phyloP scores from a whole-genome alignment of 1,139 yeast genomes.

The Trichomonascaceae sp. region DNA sequence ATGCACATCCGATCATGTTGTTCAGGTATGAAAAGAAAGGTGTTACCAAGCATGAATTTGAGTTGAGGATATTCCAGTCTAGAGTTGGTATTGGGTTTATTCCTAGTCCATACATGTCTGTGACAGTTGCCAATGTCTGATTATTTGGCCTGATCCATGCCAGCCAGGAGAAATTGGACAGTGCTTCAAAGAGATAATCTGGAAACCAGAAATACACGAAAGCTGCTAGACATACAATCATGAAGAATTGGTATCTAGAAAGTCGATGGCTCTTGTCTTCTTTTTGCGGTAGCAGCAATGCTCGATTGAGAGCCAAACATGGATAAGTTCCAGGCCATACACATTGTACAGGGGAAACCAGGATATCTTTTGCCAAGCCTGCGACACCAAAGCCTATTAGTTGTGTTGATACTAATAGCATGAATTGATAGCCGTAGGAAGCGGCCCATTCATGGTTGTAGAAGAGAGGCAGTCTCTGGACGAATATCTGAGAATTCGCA shows the following conservation, averaged over 20 bases:
- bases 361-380: conserved; percentile 50
- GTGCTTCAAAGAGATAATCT: conserved; percentile 43
- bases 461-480: conserved; percentile 38
- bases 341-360: conserved; percentile 49
- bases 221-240: conserved; percentile 33
- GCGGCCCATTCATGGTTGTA: conserved; percentile 39
- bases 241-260: conserved; percentile 44
- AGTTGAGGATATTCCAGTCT: conserved; percentile 44
- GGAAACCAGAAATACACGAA: conserved; percentile 57
- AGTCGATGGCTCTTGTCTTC: conserved; percentile 41
- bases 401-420: conserved; percentile 48
- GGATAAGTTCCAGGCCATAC: conserved; percentile 55
- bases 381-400: conserved; percentile 58
- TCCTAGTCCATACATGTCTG: conserved; percentile 57
- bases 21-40: conserved; percentile 46
- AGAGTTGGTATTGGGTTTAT: conserved; percentile 49
- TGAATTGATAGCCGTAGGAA: conserved; percentile 44
- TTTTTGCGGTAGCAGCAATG: conserved; percentile 30
- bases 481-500: conserved; percentile 35
- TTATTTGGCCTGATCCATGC: conserved; percentile 57
- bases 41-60: conserved; percentile 28
- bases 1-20: conserved; percentile 38
- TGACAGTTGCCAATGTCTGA: conserved; percentile 46
- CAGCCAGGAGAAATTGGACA: conserved; percentile 57
- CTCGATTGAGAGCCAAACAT: conserved; percentile 48